Base-by-base conservation (phyloP, 371 early-diverging fungal species). In the Rhizopus delemar region DNA sequence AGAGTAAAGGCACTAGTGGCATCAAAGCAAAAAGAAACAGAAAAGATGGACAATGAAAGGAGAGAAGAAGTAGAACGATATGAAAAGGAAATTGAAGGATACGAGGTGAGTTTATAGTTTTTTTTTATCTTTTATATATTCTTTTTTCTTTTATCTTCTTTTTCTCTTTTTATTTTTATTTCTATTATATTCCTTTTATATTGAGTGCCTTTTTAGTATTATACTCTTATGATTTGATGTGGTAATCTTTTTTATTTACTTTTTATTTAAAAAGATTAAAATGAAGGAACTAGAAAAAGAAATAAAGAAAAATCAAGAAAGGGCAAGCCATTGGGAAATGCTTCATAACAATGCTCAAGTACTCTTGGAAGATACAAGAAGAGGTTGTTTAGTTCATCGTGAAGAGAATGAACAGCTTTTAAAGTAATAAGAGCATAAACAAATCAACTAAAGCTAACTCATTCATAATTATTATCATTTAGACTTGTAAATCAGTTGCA, bases 401-500 rank as follows among this genome's bases (percentile, higher is more conserved):
- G 69, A 73, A 36, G 74, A 74, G 34, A 77, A 74, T 50, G 61
- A 53, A 5, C 77, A 77, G 29, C 66, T 77, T 39, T 49, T 62
- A 36, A 62, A 54, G 72, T 77, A 69, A 51, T 22, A 22, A 22
- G 22, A 22, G 22, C 22, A 22, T 22, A 22, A 22, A 22, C 22
- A 22, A 22, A 22, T 0, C 22, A 22, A 22, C 22, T 22, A 22
- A 51, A 34, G 15, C 5, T 8, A 12, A 2, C 31, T 28, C n/a
- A 32, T 13, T 22, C 16, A 34, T n/a, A 35, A 41, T 3, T 46
- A 22, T 13, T 12, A 43, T 33, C 51, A 15, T 46, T 39, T 59
- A 74, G 75, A 45, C 65, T 77, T 35, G 58, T 74, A 8, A 53
- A 66, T 36, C 74, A 70, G 43, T 62, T 77, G 22, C 77, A 77